Percentiles rank a stretch among this genome's conserved stretches.
phyloP scores from a whole-genome alignment of 495 filamentous ascomycete genomes.

The Hypoxylon crocopeplum region DNA sequence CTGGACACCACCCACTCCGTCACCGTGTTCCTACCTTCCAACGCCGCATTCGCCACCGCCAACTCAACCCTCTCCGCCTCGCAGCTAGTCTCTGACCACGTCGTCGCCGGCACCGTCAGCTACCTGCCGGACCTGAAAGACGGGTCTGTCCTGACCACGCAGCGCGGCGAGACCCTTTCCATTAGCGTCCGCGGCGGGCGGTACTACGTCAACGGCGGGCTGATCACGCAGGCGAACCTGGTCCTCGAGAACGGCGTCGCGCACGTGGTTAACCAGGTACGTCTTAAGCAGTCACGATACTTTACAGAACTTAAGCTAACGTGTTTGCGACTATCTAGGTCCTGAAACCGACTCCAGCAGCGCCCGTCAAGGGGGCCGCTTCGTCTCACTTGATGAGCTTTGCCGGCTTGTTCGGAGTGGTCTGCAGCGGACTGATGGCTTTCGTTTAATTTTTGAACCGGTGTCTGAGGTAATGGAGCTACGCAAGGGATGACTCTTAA shows the following conservation, averaged over 20 bases:
- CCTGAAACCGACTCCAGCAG: conserved; percentile 10
- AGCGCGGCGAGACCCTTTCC: conserved; percentile 35
- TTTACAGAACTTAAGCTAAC: background rate
- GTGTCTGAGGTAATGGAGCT: background rate
- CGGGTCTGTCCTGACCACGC: conserved; percentile 41
- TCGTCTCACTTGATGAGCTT: conserved; percentile 6
- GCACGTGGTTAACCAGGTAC: conserved; percentile 49
- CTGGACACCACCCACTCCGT: conserved; percentile 36
- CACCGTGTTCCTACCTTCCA: conserved; percentile 36
- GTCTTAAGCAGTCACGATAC: background rate
- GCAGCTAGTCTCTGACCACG: conserved; percentile 36
- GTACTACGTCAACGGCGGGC: conserved; percentile 45
- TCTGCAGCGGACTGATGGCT: conserved; percentile 3
- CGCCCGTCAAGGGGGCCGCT: conserved; percentile 1
- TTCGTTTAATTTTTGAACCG: conserved; percentile 1
- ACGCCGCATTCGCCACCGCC: conserved; percentile 29
- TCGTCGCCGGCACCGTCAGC: conserved; percentile 38
- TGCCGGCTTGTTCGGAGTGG: conserved; percentile 1
- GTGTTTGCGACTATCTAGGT: conserved; percentile 1
- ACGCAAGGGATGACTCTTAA: background rate
- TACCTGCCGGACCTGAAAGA: conserved; percentile 43
- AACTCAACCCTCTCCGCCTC: conserved; percentile 11
- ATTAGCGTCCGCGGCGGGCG: conserved; percentile 37
- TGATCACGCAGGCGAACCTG: conserved; percentile 41
- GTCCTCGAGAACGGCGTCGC: conserved; percentile 48